Evolutionary conservation across 1,284 basidiomycete species (phyloP).

Genomic region (Trichosporon sp.): DNA sequence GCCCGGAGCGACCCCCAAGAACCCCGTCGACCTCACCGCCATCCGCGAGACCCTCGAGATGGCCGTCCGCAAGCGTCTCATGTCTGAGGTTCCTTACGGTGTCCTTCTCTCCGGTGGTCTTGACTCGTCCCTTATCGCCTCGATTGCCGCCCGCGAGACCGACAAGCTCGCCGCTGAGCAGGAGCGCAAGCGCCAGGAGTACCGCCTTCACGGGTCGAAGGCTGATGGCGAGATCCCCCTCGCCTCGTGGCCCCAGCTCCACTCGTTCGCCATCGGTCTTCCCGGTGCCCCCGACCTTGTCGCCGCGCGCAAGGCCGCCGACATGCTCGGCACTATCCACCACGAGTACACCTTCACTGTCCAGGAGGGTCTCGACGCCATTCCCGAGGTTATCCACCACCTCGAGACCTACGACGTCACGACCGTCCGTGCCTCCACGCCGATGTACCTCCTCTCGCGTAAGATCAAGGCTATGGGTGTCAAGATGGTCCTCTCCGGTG

Average conservation of each 20-base stretch:
- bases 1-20: slow-evolving; percentile 65
- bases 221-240: slow-evolving; percentile 59
- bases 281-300: slow-evolving; percentile 93
- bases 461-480: slow-evolving; percentile 99
- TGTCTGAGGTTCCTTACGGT: slow-evolving; percentile 97
- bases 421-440: slow-evolving; percentile 95
- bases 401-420: slow-evolving; percentile 99
- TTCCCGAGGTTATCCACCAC: slow-evolving; percentile 97
- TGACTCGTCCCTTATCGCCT: slow-evolving; percentile 93
- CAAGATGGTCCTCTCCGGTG: slow-evolving; percentile 98
- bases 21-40: slow-evolving; percentile 68
- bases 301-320: slow-evolving; percentile 91
- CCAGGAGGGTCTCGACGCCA: slow-evolving; percentile 95
- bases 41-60: slow-evolving; percentile 83
- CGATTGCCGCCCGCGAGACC: slow-evolving; percentile 95
- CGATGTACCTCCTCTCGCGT: slow-evolving; percentile 78
- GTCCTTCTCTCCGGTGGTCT: slow-evolving; percentile 94
- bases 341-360: slow-evolving; percentile 99
- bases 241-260: slow-evolving; percentile 91
- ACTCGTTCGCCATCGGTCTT: slow-evolving; percentile 97
- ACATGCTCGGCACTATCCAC: slow-evolving; percentile 91
- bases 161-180: slow-evolving; percentile 85
- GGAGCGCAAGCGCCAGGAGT: slow-evolving; percentile 66
- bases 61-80: slow-evolving; percentile 91
- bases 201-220: slow-evolving; percentile 42